Evolutionary conservation across 805 yeast species (phyloP).

Genomic region (Wilhelminamyces savonicus): DNA sequence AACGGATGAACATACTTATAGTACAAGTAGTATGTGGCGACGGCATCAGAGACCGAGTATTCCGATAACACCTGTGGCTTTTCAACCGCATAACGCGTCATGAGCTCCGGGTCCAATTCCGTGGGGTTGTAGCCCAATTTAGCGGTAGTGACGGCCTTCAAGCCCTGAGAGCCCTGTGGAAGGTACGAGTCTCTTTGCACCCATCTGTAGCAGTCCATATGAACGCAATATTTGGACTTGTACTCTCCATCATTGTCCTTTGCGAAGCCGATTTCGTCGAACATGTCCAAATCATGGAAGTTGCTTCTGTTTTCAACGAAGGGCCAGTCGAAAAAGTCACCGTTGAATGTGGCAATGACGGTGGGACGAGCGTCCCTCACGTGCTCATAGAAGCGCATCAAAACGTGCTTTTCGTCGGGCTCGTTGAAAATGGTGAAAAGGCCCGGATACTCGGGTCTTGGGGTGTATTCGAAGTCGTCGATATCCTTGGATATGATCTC

Average conservation of each 20-base stretch:
- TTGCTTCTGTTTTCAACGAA: constrained; percentile 86
- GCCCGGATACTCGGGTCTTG: constrained; percentile 94
- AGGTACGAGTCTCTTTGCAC: constrained; percentile 95
- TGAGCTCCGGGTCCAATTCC: constrained; percentile 93
- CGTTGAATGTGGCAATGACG: constrained; percentile 96
- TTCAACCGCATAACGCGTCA: constrained; percentile 97
- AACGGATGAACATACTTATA: constrained; percentile 97
- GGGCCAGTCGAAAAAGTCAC: constrained; percentile 99
- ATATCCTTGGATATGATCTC: constrained; percentile 93
- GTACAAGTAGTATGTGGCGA: constrained; percentile 92
- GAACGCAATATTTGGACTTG: constrained; percentile 86
- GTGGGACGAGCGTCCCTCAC: constrained; percentile 85
- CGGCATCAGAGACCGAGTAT: constrained; percentile 98
- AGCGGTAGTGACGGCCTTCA: constrained; percentile 94
- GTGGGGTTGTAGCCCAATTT: constrained; percentile 95
- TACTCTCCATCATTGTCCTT: constrained; percentile 87
- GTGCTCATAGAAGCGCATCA: constrained; percentile 82
- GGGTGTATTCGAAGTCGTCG: constrained; percentile 95
- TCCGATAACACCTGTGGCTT: constrained; percentile 90
- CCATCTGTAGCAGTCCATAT: constrained; percentile 98
- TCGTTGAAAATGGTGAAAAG: constrained; percentile 86
- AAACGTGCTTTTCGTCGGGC: constrained; percentile 67
- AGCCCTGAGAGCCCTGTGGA: constrained; percentile 98
- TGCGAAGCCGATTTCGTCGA: constrained; percentile 89
- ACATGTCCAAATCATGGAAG: constrained; percentile 81